A percentile compares a stretch with the other conserved stretches of the same genome.
Evolutionary conservation across 2,329 filamentous ascomycete genomes (phyloP).

Genomic region (Trichoderma asperellum): DNA sequence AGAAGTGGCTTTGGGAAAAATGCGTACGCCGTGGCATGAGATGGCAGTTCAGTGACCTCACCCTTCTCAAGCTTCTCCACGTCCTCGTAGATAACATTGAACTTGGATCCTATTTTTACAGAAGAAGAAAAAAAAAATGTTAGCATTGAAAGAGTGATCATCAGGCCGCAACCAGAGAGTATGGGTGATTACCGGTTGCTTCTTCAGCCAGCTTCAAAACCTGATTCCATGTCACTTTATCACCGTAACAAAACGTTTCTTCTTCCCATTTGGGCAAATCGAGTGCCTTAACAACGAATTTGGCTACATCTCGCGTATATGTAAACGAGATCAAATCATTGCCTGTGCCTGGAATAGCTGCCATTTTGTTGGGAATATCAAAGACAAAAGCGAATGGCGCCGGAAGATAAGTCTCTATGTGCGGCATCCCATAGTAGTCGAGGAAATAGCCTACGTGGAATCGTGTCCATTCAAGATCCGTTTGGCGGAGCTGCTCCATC

Average conservation of each 20-base stretch:
- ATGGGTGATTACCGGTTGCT: neutral
- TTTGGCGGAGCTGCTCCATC: neutral
- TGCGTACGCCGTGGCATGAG: neutral
- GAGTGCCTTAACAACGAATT: neutral
- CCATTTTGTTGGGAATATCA: neutral
- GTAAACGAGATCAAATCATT: neutral
- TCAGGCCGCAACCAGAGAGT: neutral
- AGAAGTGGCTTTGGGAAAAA: neutral
- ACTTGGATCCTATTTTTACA: neutral
- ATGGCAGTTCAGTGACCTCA: neutral
- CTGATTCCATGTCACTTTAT: neutral
- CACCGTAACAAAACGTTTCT: neutral
- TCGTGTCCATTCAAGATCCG: slow-evolving; percentile 8
- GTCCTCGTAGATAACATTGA: neutral
- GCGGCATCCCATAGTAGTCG: slow-evolving; percentile 12
- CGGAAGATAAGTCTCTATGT: slow-evolving; percentile 6
- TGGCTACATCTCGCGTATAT: neutral
- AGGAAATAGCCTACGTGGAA: slow-evolving; percentile 5
- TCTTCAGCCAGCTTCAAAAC: neutral
- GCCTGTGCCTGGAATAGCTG: neutral
- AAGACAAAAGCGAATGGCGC: neutral
- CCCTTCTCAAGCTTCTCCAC: neutral
- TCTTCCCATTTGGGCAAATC: neutral
- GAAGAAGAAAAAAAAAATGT: neutral
- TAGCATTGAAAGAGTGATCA: neutral